Base-by-base conservation (phyloP, 106 monocot genomes). In the Dioscorea zingiberensis region DNA sequence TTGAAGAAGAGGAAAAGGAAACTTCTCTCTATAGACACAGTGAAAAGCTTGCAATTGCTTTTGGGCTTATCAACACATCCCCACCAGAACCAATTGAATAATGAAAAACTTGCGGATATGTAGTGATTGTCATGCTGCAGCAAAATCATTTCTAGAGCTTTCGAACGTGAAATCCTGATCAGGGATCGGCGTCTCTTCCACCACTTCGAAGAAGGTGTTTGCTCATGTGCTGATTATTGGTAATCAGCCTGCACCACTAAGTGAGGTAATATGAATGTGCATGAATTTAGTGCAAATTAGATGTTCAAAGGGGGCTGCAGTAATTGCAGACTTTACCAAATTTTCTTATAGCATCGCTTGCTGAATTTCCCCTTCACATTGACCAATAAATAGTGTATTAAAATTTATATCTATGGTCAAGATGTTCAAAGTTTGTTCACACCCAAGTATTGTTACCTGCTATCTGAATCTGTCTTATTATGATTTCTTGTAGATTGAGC, bases 41-140 rank as follows among this genome's bases (percentile, higher is more conserved):
- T 46, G 63, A 63, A 44, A 63, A 63, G 63, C 63, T 63, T 18
- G 63, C 63, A 32, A 63, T 63, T 63, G 63, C 63, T 18, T 63
- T 63, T 29, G 63, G 63, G 30, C 63, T 63, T 45, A 63, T 63
- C 63, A 45, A 19, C 63, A 63, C 21, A 44, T 63, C 7, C 38
- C 63, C 63, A 22, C 63, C 63, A 46, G 17, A 21, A 17, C 63
- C 63, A 21, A 63, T 63, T 11, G 63, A 21, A 63, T 63, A 63
- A 63, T 63, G 63, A 63, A 63, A 13, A 63, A 63, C 13, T 63
- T 63, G 44, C 44, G 63, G 15, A 63, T 63, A 45, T 63, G 63
- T 44, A 7, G 30, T 46, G 63, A 63, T 63, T 63, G 63, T 46
- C 63, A 63, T 46, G n/a, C 38, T n/a, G 63, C 63, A 45, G 63